phyloP scores from a whole-genome alignment of 1,284 basidiomycete genomes.

The Ceratobasidium sp. region DNA sequence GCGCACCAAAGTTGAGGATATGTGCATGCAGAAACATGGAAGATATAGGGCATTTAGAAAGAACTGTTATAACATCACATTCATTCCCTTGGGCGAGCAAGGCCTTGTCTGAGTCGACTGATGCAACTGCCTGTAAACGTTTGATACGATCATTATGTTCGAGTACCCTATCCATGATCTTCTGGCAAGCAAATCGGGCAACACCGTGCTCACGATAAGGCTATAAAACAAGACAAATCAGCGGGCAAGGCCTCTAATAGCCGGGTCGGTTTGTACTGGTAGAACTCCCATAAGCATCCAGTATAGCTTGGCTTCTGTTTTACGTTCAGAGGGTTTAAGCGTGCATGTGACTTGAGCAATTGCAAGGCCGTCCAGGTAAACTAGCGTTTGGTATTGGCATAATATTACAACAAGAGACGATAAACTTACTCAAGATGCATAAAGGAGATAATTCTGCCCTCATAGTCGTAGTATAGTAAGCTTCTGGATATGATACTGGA shows the following conservation, averaged over 20 bases:
- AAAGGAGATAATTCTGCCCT: constrained; percentile 15
- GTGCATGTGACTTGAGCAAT: constrained; percentile 21
- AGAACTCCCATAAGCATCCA: constrained; percentile 30
- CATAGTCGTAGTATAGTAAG: constrained; percentile 12
- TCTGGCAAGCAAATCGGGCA: constrained; percentile 2
- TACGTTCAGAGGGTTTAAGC: constrained; percentile 22
- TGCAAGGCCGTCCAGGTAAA: constrained; percentile 1
- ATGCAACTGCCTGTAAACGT: background rate
- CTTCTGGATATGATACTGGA: constrained; percentile 24
- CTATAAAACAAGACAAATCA: background rate
- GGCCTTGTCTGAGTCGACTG: background rate
- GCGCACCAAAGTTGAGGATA: constrained; percentile 3
- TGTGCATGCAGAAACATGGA: constrained; percentile 10
- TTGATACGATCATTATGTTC: background rate
- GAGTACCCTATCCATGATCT: background rate
- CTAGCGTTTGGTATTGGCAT: background rate
- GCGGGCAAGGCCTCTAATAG: background rate
- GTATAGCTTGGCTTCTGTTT: constrained; percentile 7
- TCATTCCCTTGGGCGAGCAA: background rate
- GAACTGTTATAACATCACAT: background rate
- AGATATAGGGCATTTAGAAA: constrained; percentile 1
- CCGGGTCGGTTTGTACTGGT: background rate
- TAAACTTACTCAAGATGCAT: constrained; percentile 6
- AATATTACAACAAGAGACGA: background rate
- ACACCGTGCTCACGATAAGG: constrained; percentile 7